Percentiles rank a stretch among this genome's conserved stretches.
phyloP scores from a whole-genome alignment of 75 land plant species.

The Pinus albicaulis region DNA sequence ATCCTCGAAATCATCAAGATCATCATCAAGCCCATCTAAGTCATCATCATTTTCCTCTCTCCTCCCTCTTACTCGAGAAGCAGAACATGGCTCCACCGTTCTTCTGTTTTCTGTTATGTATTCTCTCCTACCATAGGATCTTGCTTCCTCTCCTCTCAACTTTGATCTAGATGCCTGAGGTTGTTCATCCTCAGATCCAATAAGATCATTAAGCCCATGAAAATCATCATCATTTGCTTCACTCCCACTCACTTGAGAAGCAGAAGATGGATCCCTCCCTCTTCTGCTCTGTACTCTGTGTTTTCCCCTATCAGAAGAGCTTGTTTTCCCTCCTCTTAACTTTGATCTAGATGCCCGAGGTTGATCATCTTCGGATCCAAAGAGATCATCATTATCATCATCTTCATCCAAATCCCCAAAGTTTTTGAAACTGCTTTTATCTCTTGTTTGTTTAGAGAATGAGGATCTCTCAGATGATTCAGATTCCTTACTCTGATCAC shows the following conservation, averaged over 20 bases:
- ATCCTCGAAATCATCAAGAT: neutral
- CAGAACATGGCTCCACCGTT: no score
- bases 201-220: neutral
- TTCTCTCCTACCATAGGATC: no score
- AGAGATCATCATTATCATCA: neutral
- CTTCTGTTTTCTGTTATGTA: no score
- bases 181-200: slow-evolving; percentile 7
- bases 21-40: neutral
- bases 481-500: neutral
- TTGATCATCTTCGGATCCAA: slow-evolving; percentile 6
- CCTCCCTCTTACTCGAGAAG: no score
- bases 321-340: neutral
- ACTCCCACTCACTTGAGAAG: no score
- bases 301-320: no score
- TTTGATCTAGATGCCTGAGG: neutral
- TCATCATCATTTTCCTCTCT: neutral
- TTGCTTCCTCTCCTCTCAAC: neutral
- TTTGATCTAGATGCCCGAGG: neutral
- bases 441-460: neutral
- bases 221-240: neutral
- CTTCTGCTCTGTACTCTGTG: no score
- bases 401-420: neutral
- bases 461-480: neutral
- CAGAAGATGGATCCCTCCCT: no score
- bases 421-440: neutral